phyloP scores from a whole-genome alignment of 1,284 basidiomycete genomes.

The Tranzscheliella williamsii region DNA sequence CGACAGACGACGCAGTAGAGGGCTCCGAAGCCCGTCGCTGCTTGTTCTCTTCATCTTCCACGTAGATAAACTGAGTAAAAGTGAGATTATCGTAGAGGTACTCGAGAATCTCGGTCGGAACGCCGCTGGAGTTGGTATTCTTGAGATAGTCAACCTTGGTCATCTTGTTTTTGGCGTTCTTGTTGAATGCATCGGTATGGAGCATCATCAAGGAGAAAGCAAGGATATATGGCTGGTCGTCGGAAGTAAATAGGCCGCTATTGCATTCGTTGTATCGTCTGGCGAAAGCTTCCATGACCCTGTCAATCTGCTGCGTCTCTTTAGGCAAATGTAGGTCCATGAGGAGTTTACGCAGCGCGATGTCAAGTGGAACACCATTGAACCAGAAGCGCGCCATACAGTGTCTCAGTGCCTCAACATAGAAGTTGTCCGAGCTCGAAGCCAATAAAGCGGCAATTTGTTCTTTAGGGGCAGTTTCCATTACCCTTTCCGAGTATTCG shows the following conservation, averaged over 20 bases:
- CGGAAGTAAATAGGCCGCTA: conserved; percentile 71
- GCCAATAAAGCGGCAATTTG: conserved; percentile 50
- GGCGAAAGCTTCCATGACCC: conserved; percentile 94
- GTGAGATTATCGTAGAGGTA: conserved; percentile 96
- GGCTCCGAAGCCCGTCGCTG: conserved; percentile 24
- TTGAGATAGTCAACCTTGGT: conserved; percentile 59
- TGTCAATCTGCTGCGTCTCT: conserved; percentile 98
- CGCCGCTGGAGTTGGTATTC: conserved; percentile 70
- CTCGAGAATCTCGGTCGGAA: conserved; percentile 82
- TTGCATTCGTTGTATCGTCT: conserved; percentile 82
- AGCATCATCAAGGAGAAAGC: conserved; percentile 99
- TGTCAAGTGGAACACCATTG: conserved; percentile 79
- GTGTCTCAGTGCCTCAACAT: conserved; percentile 71
- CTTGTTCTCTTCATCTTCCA: conserved; percentile 70
- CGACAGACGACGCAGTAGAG: background rate
- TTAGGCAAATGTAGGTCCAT: conserved; percentile 88
- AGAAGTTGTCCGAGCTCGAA: conserved; percentile 72
- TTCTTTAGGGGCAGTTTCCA: conserved; percentile 17
- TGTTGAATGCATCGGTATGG: conserved; percentile 97
- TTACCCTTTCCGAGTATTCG: conserved; percentile 40
- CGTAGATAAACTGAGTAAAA: conserved; percentile 88
- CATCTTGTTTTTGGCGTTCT: conserved; percentile 97
- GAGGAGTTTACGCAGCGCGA: conserved; percentile 84
- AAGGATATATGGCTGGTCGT: conserved; percentile 90
- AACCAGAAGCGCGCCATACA: conserved; percentile 84